Evolutionary conservation across 23 red algal genomes (phyloP).

Genomic region (Agarophyton chilense): DNA sequence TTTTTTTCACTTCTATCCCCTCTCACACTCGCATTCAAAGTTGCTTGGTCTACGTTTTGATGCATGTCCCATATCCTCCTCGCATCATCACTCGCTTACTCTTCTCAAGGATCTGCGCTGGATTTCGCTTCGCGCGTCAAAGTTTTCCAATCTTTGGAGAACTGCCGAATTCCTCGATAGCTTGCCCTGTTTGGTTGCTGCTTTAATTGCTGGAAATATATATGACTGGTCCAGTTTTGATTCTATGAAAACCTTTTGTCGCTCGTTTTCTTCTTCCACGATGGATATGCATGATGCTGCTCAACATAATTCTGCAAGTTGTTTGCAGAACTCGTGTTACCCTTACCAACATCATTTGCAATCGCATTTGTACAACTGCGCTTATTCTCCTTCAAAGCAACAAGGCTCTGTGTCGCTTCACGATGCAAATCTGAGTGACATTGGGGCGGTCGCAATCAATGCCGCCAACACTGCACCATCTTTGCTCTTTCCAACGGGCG

Average conservation of each 20-base stretch:
- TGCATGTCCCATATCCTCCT: constrained; percentile 5
- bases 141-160: constrained; percentile 50
- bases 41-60: constrained; percentile 25
- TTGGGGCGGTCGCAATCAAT: background rate
- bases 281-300: constrained; percentile 9
- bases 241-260: constrained; percentile 21
- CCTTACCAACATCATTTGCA: background rate
- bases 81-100: constrained; percentile 6
- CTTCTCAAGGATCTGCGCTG: constrained; percentile 41
- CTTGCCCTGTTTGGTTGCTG: constrained; percentile 28
- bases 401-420: background rate
- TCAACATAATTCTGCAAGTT: background rate
- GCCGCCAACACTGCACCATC: background rate
- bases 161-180: constrained; percentile 25
- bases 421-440: background rate
- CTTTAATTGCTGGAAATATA: constrained; percentile 10
- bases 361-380: background rate
- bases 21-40: background rate
- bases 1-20: background rate
- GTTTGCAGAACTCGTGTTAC: background rate
- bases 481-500: background rate
- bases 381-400: constrained; percentile 19
- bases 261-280: background rate
- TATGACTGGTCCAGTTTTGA: background rate
- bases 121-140: constrained; percentile 56